Evolutionary conservation across 352 stramenopile genomes (phyloP).

Genomic region (Pythium biforme): DNA sequence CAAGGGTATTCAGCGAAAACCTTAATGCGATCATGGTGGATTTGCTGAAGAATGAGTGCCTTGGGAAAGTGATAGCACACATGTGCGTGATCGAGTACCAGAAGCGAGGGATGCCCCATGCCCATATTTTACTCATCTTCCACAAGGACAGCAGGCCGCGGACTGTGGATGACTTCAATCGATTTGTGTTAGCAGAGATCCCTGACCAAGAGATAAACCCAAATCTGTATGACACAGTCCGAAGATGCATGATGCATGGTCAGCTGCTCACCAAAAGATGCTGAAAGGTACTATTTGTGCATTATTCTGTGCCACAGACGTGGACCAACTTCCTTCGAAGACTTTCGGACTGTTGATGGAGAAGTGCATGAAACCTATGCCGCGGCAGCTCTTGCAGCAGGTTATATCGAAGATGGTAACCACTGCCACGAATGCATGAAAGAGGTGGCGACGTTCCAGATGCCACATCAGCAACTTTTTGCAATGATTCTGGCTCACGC

Average conservation of each 20-base stretch:
- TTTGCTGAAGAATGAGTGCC: slow-evolving; percentile 22
- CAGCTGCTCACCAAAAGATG: slow-evolving; percentile 20
- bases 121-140: slow-evolving; percentile 48
- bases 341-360: slow-evolving; percentile 24
- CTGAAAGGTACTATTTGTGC: slow-evolving; percentile 29
- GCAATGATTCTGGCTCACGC: slow-evolving; percentile 21
- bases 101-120: slow-evolving; percentile 46
- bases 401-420: slow-evolving; percentile 25
- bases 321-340: slow-evolving; percentile 27
- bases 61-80: slow-evolving; percentile 17
- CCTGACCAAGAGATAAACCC: slow-evolving; percentile 12
- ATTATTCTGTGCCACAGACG: slow-evolving; percentile 23
- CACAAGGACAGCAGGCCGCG: slow-evolving; percentile 27
- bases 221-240: slow-evolving; percentile 7
- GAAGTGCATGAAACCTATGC: slow-evolving; percentile 12
- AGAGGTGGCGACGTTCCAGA: slow-evolving; percentile 18
- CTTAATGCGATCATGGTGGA: slow-evolving; percentile 24
- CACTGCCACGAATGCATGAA: slow-evolving; percentile 21
- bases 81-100: slow-evolving; percentile 49
- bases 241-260: slow-evolving; percentile 20
- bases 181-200: slow-evolving; percentile 28
- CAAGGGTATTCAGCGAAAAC: slow-evolving; percentile 28
- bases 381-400: slow-evolving; percentile 15
- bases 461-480: slow-evolving; percentile 31
- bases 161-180: slow-evolving; percentile 6